Evolutionary conservation across 2,329 filamentous ascomycete species (phyloP).

Genomic region (Claviceps sp.): DNA sequence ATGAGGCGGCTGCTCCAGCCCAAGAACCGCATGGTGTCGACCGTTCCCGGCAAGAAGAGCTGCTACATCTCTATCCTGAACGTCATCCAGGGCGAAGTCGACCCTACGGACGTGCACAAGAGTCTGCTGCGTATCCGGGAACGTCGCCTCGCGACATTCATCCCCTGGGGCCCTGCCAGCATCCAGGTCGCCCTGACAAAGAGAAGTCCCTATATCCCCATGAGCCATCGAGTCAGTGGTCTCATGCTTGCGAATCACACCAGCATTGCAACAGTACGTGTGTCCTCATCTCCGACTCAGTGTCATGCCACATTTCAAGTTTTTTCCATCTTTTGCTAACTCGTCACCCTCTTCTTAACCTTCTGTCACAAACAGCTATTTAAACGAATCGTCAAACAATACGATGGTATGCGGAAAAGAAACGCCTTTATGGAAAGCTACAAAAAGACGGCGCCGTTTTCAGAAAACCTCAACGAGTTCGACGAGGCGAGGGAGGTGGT

Average conservation of each 20-base stretch:
- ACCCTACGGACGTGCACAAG: constrained; percentile 97
- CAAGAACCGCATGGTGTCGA: constrained; percentile 98
- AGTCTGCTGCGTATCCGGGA: constrained; percentile 91
- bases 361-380: constrained; percentile 47
- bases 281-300: background rate
- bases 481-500: constrained; percentile 91
- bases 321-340: background rate
- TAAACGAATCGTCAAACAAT: constrained; percentile 83
- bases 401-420: constrained; percentile 86
- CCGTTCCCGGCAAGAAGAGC: constrained; percentile 86
- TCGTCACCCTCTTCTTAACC: background rate
- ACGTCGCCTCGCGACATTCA: constrained; percentile 85
- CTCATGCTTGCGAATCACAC: constrained; percentile 98
- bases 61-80: constrained; percentile 99
- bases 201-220: constrained; percentile 89
- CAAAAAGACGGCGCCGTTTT: constrained; percentile 88
- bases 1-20: constrained; percentile 92
- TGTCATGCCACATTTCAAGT: background rate
- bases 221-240: constrained; percentile 86
- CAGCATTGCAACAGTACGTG: constrained; percentile 70
- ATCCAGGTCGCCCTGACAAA: constrained; percentile 96
- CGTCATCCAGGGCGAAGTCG: constrained; percentile 96
- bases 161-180: constrained; percentile 94
- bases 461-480: constrained; percentile 85
- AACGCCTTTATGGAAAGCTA: constrained; percentile 96